Base-by-base conservation (phyloP, 2,329 filamentous ascomycete genomes). In the Neofusicoccum ribis region DNA sequence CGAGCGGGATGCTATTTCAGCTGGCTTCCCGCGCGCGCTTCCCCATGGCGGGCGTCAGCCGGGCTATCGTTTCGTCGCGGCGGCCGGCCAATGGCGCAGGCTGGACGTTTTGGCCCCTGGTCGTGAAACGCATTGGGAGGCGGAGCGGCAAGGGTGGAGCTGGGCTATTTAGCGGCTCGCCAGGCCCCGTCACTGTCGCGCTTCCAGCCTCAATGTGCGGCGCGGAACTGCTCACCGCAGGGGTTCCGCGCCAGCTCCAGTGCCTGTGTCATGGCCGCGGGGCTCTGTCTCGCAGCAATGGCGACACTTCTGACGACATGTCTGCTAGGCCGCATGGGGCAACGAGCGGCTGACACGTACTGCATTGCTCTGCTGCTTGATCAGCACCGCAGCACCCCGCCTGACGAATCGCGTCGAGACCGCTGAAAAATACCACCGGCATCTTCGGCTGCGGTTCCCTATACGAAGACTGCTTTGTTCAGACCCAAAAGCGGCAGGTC, bases 1-100 rank as follows among this genome's bases (percentile, higher is more conserved):
- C 23, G 20, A 56, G 37, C 31, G 50, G n/a, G 41, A 17, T n/a
- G 15, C 20, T 59, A 37, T 43, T 60, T 39, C 56, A 47, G 56
- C 54, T 36, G 41, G n/a, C 15, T 4, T 11, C 5, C 47, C 23
- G 15, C 27, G 34, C 14, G 50, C 15, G 50, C 50, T 37, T 58
- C 14, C 14, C 23, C 47, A 36, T 59, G 54, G 15, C 54, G 54
- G 15, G 41, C 41, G 54, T 60, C 56, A 60, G 56, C 56, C 56
- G 43, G 56, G 31, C 27, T 47, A 60, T 60, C 31, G 41, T 36
- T 60, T 47, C 15, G 56, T 11, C 12, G 27, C 54, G 2, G 12
- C 31, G 11, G 4, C 27, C 7, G 11, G 41, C 56, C 56, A 60
- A 60, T 60, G 14, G 43, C 56, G 31, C 31, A 5, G 9, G 41